A percentile compares a stretch with the other conserved stretches of the same genome.
phyloP scores from a whole-genome alignment of 2,329 filamentous ascomycete species.

The Talaromyces piceae region DNA sequence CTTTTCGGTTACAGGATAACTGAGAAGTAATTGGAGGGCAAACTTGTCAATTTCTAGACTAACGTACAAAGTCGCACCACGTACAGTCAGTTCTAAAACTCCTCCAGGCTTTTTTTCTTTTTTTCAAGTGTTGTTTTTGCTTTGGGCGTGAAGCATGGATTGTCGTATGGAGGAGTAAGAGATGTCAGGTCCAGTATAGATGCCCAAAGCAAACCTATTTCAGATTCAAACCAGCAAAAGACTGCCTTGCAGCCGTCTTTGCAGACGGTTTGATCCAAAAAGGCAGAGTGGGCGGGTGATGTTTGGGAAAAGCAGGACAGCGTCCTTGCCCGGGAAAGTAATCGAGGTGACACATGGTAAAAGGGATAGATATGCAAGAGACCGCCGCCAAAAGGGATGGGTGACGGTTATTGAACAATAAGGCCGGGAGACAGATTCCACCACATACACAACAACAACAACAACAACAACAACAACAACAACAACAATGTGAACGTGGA shows the following conservation, averaged over 20 bases:
- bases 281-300: background rate
- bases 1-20: too few species aligned
- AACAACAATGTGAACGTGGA: background rate
- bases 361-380: background rate
- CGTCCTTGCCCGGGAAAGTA: background rate
- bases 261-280: background rate
- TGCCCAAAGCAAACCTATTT: background rate
- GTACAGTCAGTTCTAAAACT: constrained; percentile 16
- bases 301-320: background rate
- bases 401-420: background rate
- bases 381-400: background rate
- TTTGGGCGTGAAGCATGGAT: constrained; percentile 1
- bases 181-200: background rate
- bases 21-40: constrained; percentile 17
- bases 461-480: too few species aligned
- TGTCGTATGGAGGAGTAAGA: background rate
- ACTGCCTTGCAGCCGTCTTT: background rate
- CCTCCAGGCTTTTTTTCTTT: constrained; percentile 21
- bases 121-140: constrained; percentile 12
- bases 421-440: background rate
- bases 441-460: background rate
- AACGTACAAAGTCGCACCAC: constrained; percentile 5
- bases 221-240: background rate
- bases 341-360: background rate
- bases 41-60: constrained; percentile 25